A percentile compares a stretch with the other conserved stretches of the same genome.
Conservation (phyloP, 495 filamentous ascomycete species). For the Sordaria brevicollis region DNA sequence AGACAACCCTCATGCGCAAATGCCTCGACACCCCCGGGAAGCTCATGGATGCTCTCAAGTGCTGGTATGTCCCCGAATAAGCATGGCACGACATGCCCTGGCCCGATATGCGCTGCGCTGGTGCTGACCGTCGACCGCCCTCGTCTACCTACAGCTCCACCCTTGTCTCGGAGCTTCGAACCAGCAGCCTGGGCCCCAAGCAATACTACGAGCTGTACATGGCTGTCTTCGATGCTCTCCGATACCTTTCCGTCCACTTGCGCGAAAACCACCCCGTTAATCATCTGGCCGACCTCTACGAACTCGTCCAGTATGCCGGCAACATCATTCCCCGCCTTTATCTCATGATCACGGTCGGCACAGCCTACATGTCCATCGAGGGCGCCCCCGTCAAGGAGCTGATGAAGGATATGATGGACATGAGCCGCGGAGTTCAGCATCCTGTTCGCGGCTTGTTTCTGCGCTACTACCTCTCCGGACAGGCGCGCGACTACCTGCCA, state of each 20-base stretch:
- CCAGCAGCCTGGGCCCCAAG: conserved; percentile 88
- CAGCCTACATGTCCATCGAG: conserved; percentile 96
- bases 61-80: conserved; percentile 57
- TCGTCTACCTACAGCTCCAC: conserved; percentile 58
- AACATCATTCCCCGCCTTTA: conserved; percentile 96
- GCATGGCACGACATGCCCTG: background rate
- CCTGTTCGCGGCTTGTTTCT: conserved; percentile 90
- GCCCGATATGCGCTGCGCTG: background rate
- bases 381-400: conserved; percentile 99
- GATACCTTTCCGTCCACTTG: conserved; percentile 91
- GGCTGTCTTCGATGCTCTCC: conserved; percentile 94
- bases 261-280: conserved; percentile 96
- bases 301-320: conserved; percentile 96
- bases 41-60: conserved; percentile 99
- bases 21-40: conserved; percentile 95
- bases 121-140: background rate
- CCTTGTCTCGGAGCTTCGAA: conserved; percentile 91
- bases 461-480: conserved; percentile 88
- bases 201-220: conserved; percentile 99
- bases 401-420: conserved; percentile 99
- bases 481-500: conserved; percentile 82
- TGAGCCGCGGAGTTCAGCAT: conserved; percentile 96
- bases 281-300: conserved; percentile 95
- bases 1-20: conserved; percentile 92
- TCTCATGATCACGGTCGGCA: conserved; percentile 97